Evolutionary conservation across 257 asterid species (phyloP), one percentile per base, ranked within the genome.

Genomic region (Solanum pennellii): DNA sequence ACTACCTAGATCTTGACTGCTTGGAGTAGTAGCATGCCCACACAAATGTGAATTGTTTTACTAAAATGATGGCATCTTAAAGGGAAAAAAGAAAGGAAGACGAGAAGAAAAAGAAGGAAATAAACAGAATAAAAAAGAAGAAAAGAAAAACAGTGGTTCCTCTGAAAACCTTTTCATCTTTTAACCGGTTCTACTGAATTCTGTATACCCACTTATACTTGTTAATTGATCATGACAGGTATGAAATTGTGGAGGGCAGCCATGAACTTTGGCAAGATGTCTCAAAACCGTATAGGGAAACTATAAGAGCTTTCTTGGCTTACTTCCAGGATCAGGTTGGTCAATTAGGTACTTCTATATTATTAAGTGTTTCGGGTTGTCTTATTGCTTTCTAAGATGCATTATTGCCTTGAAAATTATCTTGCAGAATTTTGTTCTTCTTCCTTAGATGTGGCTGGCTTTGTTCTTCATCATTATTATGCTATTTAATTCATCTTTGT

Each of bases 221-320:
- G 89, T 86, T 41, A 68, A 82, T 87, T 91, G 20, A 82, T 29
- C 85, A 49, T 86, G 87, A 87, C 92, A 97, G 99, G 99, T 97
- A 97, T 86, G 94, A 90, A 52, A 93, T 97, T 83, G 98, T 97
- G 87, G 99, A 97, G 92, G 98, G 99, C 88, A 93, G 90, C 33
- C 98, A 97, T 93, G 87, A 93, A 83, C 91, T 95, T 39, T 97
- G 99, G 99, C 88, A 62, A 87, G 98, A 95, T 77, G 98, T 95
- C 90, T 95, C 99, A 77, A 97, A 95, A 93, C 98, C 99, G 8
- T 97, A 95, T 89, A 89, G 99, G 90, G 99, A 97, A 92, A 97
- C 99, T 27, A 97, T 97, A 89, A 93, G 99, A 91, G 93, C 99
- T 79, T 97, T 97, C 87, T 91, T 97, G 95, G 98, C 91, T 80